phyloP scores from a whole-genome alignment of 1,284 basidiomycete species.

The Fomitiporia mediterranea region DNA sequence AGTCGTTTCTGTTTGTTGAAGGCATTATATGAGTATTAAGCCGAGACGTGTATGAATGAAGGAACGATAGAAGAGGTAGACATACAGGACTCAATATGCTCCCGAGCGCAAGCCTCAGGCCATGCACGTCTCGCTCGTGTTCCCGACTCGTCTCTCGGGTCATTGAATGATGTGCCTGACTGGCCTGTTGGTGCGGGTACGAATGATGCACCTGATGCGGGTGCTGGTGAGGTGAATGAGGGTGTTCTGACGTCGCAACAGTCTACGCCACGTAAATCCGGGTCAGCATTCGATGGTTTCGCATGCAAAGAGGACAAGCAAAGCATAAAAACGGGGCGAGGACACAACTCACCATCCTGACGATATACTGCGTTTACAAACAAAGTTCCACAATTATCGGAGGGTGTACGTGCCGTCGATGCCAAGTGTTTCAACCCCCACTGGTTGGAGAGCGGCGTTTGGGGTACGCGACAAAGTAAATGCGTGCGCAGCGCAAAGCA shows the following conservation, averaged over 20 bases:
- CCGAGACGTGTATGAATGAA: conserved; percentile 5
- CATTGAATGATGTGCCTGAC: conserved; percentile 2
- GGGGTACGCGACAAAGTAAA: too few relatives aligned
- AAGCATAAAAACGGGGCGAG: too few relatives aligned
- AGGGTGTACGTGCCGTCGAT: background rate
- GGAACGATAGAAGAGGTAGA: conserved; percentile 7
- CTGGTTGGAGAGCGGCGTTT: too few relatives aligned
- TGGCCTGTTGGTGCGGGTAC: background rate
- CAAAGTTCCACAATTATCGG: background rate
- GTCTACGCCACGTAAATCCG: background rate
- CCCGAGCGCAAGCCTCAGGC: conserved; percentile 41
- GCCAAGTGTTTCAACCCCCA: too few relatives aligned
- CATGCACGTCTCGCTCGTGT: conserved; percentile 14
- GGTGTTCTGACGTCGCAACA: background rate
- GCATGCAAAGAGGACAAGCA: background rate
- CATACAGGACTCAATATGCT: conserved; percentile 47
- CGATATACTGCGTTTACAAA: background rate
- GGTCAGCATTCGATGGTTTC: background rate
- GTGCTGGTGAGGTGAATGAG: conserved; percentile 2
- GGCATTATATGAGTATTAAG: background rate
- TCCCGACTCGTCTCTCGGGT: background rate
- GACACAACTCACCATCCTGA: background rate
- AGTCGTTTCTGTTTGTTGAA: conserved; percentile 37
- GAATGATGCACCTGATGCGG: conserved; percentile 7
- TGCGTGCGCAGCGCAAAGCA: too few relatives aligned